phyloP scores from a whole-genome alignment of 352 stramenopile genomes.

The Pythium angustatum region DNA sequence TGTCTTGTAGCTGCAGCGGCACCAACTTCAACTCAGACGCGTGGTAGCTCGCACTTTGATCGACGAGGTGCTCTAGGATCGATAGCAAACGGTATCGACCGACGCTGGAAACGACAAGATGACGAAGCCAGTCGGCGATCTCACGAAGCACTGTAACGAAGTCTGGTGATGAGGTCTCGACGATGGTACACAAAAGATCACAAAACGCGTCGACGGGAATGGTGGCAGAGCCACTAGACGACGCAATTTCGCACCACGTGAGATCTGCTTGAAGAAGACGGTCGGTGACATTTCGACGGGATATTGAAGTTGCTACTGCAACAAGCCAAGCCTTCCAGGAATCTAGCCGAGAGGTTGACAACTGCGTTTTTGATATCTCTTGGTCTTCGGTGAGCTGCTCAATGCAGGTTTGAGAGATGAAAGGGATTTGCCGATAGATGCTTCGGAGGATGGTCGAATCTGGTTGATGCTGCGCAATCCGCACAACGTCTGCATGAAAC shows the following conservation, averaged over 20 bases:
- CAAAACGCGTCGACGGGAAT: constrained; percentile 35
- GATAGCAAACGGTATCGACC: constrained; percentile 17
- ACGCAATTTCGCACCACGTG: constrained; percentile 30
- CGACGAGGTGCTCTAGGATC: constrained; percentile 10
- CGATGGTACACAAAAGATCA: constrained; percentile 35
- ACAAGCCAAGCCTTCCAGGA: constrained; percentile 57
- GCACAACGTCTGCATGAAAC: constrained; percentile 47
- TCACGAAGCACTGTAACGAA: constrained; percentile 52
- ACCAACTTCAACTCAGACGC: constrained; percentile 3
- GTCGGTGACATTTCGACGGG: constrained; percentile 48
- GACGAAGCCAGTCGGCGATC: constrained; percentile 10
- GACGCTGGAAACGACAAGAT: constrained; percentile 8
- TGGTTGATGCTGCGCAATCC: constrained; percentile 36
- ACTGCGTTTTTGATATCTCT: constrained; percentile 21
- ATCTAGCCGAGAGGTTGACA: constrained; percentile 9
- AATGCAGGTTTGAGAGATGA: constrained; percentile 47
- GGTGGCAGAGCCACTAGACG: not conserved
- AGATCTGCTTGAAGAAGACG: constrained; percentile 61
- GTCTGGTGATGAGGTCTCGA: constrained; percentile 42
- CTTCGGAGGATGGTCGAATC: constrained; percentile 36
- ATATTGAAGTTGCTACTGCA: constrained; percentile 46
- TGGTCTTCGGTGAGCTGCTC: constrained; percentile 31
- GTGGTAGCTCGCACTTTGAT: not conserved
- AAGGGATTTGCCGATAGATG: constrained; percentile 57
- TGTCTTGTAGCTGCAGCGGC: constrained; percentile 14